phyloP scores from a whole-genome alignment of 371 early-diverging fungal species.

The Homolaphlyctis polyrhiza region DNA sequence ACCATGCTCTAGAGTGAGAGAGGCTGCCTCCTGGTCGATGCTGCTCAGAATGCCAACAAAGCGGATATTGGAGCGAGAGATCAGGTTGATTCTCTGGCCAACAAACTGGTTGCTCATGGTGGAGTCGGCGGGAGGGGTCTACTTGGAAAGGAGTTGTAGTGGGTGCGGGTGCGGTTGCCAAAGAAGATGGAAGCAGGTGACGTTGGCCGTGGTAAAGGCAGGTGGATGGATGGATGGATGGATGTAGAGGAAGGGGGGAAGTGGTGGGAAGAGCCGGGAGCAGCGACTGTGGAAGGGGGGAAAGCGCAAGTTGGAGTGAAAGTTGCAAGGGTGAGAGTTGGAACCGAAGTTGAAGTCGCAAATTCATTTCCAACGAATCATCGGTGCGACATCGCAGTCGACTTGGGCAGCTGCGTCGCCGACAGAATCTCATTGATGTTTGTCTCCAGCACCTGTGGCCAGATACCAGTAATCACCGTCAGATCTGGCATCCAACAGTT shows the following conservation, averaged over 20 bases:
- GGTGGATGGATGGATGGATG: no score
- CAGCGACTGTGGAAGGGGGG: no score
- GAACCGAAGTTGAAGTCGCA: no score
- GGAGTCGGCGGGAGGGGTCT: not conserved
- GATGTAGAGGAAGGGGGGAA: no score
- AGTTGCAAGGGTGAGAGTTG: no score
- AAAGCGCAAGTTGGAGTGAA: no score
- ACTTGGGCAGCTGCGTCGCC: not conserved
- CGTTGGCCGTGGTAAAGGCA: no score
- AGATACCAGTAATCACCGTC: not conserved
- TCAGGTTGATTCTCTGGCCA: constrained; percentile 74
- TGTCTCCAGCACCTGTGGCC: not conserved
- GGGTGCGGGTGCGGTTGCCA: no score
- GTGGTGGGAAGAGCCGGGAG: no score
- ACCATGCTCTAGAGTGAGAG: constrained; percentile 88
- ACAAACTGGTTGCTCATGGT: constrained; percentile 20
- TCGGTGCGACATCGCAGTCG: not conserved
- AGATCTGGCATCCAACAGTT: not conserved
- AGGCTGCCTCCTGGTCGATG: constrained; percentile 82
- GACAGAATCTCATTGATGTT: not conserved
- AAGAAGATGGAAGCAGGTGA: no score
- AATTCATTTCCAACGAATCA: no score
- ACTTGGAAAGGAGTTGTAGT: no score
- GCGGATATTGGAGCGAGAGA: constrained; percentile 85
- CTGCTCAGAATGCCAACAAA: constrained; percentile 86